Percentiles rank a stretch among this genome's conserved stretches.
phyloP scores from a whole-genome alignment of 2,329 filamentous ascomycete genomes.

The Pyrenochaeta sp. region DNA sequence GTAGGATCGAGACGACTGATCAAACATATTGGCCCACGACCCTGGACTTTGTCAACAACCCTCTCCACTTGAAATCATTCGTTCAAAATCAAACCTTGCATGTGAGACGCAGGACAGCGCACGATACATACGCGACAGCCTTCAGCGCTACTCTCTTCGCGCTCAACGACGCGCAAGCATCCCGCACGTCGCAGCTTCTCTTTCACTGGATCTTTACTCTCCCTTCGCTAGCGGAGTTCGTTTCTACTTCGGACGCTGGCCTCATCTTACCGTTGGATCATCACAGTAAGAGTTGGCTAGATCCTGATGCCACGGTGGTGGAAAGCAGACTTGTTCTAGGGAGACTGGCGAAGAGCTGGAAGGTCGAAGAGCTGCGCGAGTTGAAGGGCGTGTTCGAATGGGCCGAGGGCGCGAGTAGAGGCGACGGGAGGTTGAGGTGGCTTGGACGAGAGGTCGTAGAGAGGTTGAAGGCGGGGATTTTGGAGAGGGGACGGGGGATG shows the following conservation, averaged over 20 bases:
- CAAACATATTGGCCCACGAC: constrained; percentile 82
- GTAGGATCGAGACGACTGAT: constrained; percentile 67
- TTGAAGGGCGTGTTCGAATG: constrained; percentile 71
- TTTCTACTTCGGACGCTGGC: constrained; percentile 66
- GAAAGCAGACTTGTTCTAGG: constrained; percentile 75
- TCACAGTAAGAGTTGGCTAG: constrained; percentile 58
- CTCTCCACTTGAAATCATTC: constrained; percentile 71
- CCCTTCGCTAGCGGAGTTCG: constrained; percentile 56
- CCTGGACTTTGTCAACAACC: constrained; percentile 74
- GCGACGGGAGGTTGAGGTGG: constrained; percentile 59
- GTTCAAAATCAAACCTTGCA: constrained; percentile 74
- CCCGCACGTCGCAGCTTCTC: constrained; percentile 52
- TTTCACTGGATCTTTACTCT: constrained; percentile 80
- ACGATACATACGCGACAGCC: constrained; percentile 66
- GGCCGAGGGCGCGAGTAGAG: constrained; percentile 59
- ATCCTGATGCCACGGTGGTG: constrained; percentile 67
- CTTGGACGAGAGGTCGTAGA: constrained; percentile 65
- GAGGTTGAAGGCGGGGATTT: constrained; percentile 61
- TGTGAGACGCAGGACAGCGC: constrained; percentile 70
- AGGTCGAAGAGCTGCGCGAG: constrained; percentile 61
- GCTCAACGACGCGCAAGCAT: constrained; percentile 67
- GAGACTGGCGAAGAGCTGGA: constrained; percentile 57
- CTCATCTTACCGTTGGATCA: constrained; percentile 52
- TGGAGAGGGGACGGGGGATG: constrained; percentile 47
- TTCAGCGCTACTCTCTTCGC: constrained; percentile 80